phyloP scores from a whole-genome alignment of 768 basidiomycete genomes.

The Lentinula sp. region DNA sequence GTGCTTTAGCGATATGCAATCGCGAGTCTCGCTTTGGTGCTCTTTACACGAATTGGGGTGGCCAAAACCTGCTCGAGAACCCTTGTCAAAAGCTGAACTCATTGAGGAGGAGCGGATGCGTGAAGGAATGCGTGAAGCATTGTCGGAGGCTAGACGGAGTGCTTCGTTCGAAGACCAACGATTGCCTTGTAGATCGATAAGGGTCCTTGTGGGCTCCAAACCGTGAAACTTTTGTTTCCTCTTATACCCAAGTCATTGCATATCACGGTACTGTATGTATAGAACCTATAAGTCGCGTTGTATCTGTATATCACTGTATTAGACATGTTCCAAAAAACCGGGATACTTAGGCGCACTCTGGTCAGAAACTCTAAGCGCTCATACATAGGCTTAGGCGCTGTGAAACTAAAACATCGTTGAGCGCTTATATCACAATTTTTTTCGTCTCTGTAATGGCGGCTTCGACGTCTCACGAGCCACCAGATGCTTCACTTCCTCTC shows the following conservation, averaged over 20 bases:
- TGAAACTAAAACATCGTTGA: not conserved
- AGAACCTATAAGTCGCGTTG: not conserved
- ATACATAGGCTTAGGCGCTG: not conserved
- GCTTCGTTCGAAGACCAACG: slow-evolving; percentile 48
- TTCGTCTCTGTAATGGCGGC: slow-evolving; percentile 31
- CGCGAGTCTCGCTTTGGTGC: slow-evolving; percentile 58
- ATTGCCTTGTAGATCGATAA: slow-evolving; percentile 50
- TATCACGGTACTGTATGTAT: not conserved
- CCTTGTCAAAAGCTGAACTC: slow-evolving; percentile 62
- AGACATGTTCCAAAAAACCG: not conserved
- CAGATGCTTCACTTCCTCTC: slow-evolving; percentile 26
- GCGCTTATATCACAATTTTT: slow-evolving; percentile 4
- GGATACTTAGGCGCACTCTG: no score
- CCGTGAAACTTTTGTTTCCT: slow-evolving; percentile 12
- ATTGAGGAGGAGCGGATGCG: slow-evolving; percentile 62
- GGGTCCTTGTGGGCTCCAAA: slow-evolving; percentile 60
- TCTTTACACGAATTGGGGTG: slow-evolving; percentile 55
- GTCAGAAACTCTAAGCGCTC: not conserved
- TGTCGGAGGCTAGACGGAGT: slow-evolving; percentile 50
- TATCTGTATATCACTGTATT: slow-evolving; percentile 2
- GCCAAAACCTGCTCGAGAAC: slow-evolving; percentile 52
- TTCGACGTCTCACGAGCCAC: slow-evolving; percentile 33
- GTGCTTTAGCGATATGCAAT: slow-evolving; percentile 54
- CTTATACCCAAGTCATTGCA: not conserved
- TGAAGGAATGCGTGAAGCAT: slow-evolving; percentile 51